Conservation (phyloP, 1,139 yeast genomes). For the Candida tropicalis region DNA sequence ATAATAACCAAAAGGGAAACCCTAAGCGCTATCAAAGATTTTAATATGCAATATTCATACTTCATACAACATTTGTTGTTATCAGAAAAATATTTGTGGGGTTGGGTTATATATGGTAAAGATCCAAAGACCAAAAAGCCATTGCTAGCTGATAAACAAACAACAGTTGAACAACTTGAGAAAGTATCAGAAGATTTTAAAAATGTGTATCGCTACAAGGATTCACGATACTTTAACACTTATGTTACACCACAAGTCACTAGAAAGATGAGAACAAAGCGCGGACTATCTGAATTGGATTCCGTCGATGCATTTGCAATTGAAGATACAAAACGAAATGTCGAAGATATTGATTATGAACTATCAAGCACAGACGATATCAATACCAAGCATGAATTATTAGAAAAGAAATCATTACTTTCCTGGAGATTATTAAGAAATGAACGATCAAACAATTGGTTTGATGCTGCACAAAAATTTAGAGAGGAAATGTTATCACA, state of each 20-base stretch:
- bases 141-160: conserved; percentile 26
- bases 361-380: conserved; percentile 13
- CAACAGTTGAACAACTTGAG: conserved; percentile 27
- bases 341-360: conserved; percentile 13
- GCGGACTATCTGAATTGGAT: conserved; percentile 31
- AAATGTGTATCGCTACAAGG: conserved; percentile 30
- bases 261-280: conserved; percentile 39
- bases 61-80: conserved; percentile 30
- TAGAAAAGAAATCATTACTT: conserved; percentile 30
- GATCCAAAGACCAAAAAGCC: conserved; percentile 36
- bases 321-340: conserved; percentile 10
- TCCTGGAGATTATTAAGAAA: conserved; percentile 34
- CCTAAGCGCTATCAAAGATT: conserved; percentile 20
- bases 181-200: conserved; percentile 20
- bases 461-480: conserved; percentile 19
- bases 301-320: conserved; percentile 11
- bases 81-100: conserved; percentile 45
- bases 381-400: conserved; percentile 16
- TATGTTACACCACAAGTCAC: conserved; percentile 50
- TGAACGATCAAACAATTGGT: conserved; percentile 25
- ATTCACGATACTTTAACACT: conserved; percentile 41
- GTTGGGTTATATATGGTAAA: conserved; percentile 44
- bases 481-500: conserved; percentile 8
- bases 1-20: conserved; percentile 32
- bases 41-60: conserved; percentile 31